Percentiles rank a stretch among this genome's conserved stretches.
Conservation (phyloP, 108 stramenopile genomes). For the Seminavis robusta region DNA sequence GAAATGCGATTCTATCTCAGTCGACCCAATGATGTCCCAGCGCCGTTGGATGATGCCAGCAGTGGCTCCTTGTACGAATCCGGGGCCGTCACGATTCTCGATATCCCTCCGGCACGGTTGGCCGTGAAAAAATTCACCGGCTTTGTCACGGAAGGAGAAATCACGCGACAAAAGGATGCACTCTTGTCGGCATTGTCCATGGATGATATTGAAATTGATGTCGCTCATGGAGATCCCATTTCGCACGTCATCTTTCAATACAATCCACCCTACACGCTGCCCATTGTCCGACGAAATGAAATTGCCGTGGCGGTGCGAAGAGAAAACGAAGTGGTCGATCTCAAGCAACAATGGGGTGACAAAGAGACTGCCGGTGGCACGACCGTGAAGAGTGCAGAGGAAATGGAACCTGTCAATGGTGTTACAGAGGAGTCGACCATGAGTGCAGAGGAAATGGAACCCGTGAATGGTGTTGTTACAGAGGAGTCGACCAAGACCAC, state of each 20-base stretch:
- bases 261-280: conserved; percentile 94
- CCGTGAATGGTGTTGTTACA: background rate
- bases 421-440: conserved; percentile 26
- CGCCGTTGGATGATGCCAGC: conserved; percentile 13
- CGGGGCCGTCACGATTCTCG: conserved; percentile 54
- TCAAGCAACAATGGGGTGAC: no score
- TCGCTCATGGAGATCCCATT: conserved; percentile 63
- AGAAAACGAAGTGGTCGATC: no score
- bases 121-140: conserved; percentile 82
- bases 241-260: conserved; percentile 89
- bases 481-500: background rate
- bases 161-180: conserved; percentile 82
- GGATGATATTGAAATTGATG: conserved; percentile 76
- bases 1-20: conserved; percentile 85
- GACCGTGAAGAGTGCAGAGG: no score
- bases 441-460: conserved; percentile 1
- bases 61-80: conserved; percentile 20
- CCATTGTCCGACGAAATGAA: conserved; percentile 86
- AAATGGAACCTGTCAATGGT: background rate
- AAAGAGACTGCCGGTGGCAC: no score
- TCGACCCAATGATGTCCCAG: conserved; percentile 34
- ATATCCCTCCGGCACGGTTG: conserved; percentile 66
- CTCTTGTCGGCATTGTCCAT: conserved; percentile 62
- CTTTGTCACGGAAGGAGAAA: conserved; percentile 90
- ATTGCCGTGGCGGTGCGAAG: conserved; percentile 69